Percentiles rank a stretch among this genome's conserved stretches.
phyloP scores from a whole-genome alignment of 2,329 filamentous ascomycete species.

The Colletotrichum tropicicola region DNA sequence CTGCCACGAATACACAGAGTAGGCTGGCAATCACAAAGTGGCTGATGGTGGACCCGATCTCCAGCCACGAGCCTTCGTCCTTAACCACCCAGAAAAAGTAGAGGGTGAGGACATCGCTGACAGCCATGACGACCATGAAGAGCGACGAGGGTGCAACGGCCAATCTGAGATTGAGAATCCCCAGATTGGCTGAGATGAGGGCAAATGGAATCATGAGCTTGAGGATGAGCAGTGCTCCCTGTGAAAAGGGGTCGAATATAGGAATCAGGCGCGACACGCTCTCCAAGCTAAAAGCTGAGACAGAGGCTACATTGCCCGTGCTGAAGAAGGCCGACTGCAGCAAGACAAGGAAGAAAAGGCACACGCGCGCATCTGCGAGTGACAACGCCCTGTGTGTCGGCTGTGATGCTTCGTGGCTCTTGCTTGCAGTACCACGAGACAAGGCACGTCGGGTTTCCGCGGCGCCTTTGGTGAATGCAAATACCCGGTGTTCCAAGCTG shows the following conservation, averaged over 20 bases:
- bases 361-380: constrained; percentile 85
- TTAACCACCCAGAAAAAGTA: constrained; percentile 98
- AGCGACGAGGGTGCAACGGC: constrained; percentile 87
- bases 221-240: constrained; percentile 84
- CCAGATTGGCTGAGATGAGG: constrained; percentile 91
- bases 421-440: neutral
- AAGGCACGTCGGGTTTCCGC: neutral
- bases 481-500: constrained; percentile 82
- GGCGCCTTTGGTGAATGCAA: neutral
- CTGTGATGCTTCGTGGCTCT: neutral
- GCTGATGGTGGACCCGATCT: constrained; percentile 96
- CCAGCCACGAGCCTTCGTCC: constrained; percentile 96
- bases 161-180: constrained; percentile 85
- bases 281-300: constrained; percentile 93
- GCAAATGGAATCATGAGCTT: constrained; percentile 96
- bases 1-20: constrained; percentile 89
- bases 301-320: constrained; percentile 93
- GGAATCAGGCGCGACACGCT: constrained; percentile 88
- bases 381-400: constrained; percentile 55
- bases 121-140: constrained; percentile 93
- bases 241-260: constrained; percentile 92
- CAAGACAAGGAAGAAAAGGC: constrained; percentile 94
- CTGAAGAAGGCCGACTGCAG: constrained; percentile 97
- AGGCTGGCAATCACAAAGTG: constrained; percentile 94
- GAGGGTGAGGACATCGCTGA: constrained; percentile 90